Conservation (phyloP, 139 green algal genomes). For the Volvox africanus region DNA sequence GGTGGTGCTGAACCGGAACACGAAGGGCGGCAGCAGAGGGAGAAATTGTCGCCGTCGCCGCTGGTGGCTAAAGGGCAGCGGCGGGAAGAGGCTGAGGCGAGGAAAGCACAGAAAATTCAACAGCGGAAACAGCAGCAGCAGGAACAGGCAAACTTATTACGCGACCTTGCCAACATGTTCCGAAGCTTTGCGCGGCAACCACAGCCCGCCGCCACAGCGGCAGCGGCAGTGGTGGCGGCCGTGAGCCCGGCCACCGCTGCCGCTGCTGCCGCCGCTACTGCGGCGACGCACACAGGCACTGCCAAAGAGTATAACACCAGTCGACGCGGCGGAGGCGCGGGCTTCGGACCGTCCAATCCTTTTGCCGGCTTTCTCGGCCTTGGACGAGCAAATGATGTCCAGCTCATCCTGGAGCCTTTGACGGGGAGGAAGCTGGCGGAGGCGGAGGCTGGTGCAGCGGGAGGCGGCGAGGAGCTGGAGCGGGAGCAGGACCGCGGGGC, state of each 20-base stretch:
- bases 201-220: neutral
- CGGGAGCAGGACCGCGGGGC: neutral
- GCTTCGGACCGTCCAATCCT: too few relatives aligned
- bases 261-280: neutral
- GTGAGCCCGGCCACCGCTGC: neutral
- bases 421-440: neutral
- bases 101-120: neutral
- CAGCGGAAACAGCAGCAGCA: neutral
- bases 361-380: neutral
- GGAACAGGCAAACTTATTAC: conserved; percentile 16
- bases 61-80: neutral
- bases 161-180: conserved; percentile 23
- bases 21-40: neutral
- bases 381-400: neutral
- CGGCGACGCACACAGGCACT: neutral
- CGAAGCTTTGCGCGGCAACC: conserved; percentile 8
- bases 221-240: neutral
- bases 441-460: neutral
- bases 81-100: neutral
- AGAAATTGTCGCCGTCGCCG: neutral
- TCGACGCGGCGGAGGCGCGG: neutral
- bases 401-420: conserved; percentile 8
- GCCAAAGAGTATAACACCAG: neutral
- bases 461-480: neutral
- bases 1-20: neutral